Percentiles rank a stretch among this genome's conserved stretches.
Evolutionary conservation across 495 filamentous ascomycete genomes (phyloP).

Genomic region (Penicillium flavigenum): DNA sequence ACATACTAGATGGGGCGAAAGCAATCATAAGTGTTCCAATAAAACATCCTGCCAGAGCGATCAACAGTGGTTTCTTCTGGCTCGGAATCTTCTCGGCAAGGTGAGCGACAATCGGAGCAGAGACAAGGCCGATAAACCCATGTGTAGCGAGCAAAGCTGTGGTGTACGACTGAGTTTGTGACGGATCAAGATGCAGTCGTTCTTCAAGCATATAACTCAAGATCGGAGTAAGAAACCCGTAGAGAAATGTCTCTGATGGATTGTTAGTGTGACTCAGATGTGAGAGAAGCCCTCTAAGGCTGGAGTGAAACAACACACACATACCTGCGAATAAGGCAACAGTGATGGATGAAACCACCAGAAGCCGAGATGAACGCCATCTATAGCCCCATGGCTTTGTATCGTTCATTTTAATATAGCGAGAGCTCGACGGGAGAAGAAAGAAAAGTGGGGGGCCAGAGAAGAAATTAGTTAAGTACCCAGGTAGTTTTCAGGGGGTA

Average conservation of each 20-base stretch:
- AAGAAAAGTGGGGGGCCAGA: background rate
- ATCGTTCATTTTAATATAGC: background rate
- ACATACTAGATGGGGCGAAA: slow-evolving; percentile 2
- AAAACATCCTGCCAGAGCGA: slow-evolving; percentile 20
- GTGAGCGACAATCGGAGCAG: slow-evolving; percentile 28
- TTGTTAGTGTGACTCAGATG: slow-evolving; percentile 7
- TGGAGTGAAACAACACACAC: slow-evolving; percentile 7
- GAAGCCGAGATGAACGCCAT: slow-evolving; percentile 23
- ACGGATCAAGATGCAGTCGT: slow-evolving; percentile 23
- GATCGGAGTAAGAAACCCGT: slow-evolving; percentile 31
- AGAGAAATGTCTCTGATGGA: slow-evolving; percentile 30
- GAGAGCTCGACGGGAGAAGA: background rate
- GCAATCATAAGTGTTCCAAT: slow-evolving; percentile 27
- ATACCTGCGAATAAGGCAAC: slow-evolving; percentile 25
- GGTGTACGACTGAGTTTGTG: slow-evolving; percentile 22
- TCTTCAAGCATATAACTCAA: slow-evolving; percentile 30
- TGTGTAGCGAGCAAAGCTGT: slow-evolving; percentile 20
- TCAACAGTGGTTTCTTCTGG: slow-evolving; percentile 21
- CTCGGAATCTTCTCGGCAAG: slow-evolving; percentile 26
- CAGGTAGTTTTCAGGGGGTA: background rate
- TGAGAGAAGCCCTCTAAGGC: background rate
- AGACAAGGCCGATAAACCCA: slow-evolving; percentile 21
- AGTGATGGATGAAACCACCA: slow-evolving; percentile 21
- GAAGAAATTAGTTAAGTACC: background rate
- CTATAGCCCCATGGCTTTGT: slow-evolving; percentile 18